Evolutionary conservation across 2,329 filamentous ascomycete species (phyloP).

Genomic region (Verticillium zaregamsianum): DNA sequence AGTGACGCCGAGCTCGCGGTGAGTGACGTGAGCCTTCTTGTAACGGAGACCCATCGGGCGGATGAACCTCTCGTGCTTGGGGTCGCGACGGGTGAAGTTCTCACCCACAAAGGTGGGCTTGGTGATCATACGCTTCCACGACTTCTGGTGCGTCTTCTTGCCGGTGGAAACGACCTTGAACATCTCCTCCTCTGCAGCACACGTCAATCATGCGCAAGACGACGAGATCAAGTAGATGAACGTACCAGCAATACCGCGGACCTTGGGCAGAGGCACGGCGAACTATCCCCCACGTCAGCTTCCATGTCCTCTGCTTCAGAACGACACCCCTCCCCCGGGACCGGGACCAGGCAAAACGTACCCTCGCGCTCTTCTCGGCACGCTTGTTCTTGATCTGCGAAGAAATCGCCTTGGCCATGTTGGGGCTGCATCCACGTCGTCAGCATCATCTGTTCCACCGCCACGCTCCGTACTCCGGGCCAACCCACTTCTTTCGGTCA

Average conservation of each 20-base stretch:
- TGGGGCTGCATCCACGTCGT: conserved; percentile 33
- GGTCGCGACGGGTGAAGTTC: conserved; percentile 84
- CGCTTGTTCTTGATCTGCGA: conserved; percentile 95
- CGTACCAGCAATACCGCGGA: conserved; percentile 48
- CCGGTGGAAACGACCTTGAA: conserved; percentile 96
- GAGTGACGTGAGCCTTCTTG: conserved; percentile 53
- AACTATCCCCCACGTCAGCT: conserved; percentile 47
- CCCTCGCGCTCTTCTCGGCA: conserved; percentile 78
- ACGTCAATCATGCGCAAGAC: background rate
- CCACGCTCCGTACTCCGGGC: background rate
- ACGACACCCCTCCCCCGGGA: no score
- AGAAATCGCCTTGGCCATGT: conserved; percentile 64
- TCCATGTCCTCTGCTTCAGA: background rate
- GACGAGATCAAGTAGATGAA: background rate
- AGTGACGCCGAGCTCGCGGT: conserved; percentile 79
- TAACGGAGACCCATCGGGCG: conserved; percentile 46
- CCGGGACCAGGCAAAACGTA: background rate
- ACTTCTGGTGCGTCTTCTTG: conserved; percentile 88
- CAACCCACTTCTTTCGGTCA: conserved; percentile 59
- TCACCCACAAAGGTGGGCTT: conserved; percentile 83
- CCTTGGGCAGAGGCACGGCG: conserved; percentile 87
- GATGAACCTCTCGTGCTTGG: conserved; percentile 59
- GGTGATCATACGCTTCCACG: conserved; percentile 66
- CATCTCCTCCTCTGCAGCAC: conserved; percentile 94
- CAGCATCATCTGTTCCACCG: background rate